Evolutionary conservation across 225 moss, liverwort and hornwort species (phyloP), one percentile per base, ranked within the genome.

Genomic region (Bryoerythrophyllum caledonicum): DNA sequence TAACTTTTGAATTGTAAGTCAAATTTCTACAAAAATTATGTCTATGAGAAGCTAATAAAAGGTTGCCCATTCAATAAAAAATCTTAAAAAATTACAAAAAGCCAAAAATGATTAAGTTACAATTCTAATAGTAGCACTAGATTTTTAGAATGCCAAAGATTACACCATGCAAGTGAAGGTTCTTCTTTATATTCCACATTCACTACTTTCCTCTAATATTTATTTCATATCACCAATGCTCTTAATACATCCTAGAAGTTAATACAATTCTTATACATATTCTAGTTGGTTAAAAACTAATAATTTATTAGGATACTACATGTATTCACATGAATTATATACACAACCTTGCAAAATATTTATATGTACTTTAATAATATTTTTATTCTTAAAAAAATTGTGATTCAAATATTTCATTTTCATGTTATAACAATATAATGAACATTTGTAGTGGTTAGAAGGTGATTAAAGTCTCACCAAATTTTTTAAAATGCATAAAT

Each of bases 101-200:
- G 74, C 34, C 35, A 84, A 15, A 57, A 84, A 84, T 27, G 81
- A 79, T 70, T 83, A 0, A 0, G 28, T 81, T 37, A 87, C 67
- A 23, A 81, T 51, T 60, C 58, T 58, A 0, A 34, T 25, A 37
- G 15, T 4, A 67, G 9, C 0, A 76, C 0, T 20, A 61, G 9
- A 38, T 84, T 76, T 46, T 55, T 0, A 27, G 4, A 72, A 64
- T 80, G 73, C 13, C 0, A 1, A 8, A 87, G 35, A 7, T 26
- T 70, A 48, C 84, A 87, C 69, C 73, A 79, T 34, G 69, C 58
- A 20, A 87, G 43, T 48, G n/a, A 62, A 27, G 81, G 73, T 2
- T 87, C 81, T 28, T 67, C 12, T 34, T 87, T 66, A 20, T 66
- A 67, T 2, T 76, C 37, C 0, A 28, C 76, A 81, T 34, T 17